A percentile compares a stretch with the other conserved stretches of the same genome.
Evolutionary conservation across 1,284 basidiomycete genomes (phyloP).

Genomic region (Ganoderma resinaceum): DNA sequence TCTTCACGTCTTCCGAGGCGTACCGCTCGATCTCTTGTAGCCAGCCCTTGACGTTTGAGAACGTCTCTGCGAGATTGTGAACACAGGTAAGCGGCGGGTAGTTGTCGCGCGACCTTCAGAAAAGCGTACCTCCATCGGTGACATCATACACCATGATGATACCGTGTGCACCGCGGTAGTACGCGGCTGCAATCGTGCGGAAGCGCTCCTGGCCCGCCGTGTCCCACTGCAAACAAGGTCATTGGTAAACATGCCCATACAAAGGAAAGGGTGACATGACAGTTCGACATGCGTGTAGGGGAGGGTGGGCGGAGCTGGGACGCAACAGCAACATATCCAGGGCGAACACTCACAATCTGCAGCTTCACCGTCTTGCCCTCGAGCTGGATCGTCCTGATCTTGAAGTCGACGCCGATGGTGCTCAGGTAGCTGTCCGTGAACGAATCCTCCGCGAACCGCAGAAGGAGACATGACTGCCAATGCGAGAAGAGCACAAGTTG

Average conservation of each 20-base stretch:
- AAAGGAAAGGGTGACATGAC: background rate
- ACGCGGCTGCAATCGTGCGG: slow-evolving; percentile 98
- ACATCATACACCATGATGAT: slow-evolving; percentile 99
- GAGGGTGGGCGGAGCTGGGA: too few species aligned
- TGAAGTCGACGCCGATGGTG: slow-evolving; percentile 99
- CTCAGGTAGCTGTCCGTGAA: slow-evolving; percentile 99
- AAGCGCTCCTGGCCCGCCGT: slow-evolving; percentile 98
- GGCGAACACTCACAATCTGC: slow-evolving; percentile 87
- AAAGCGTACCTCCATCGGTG: slow-evolving; percentile 87
- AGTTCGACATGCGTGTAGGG: background rate
- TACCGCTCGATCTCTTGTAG: slow-evolving; percentile 99
- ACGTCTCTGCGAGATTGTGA: slow-evolving; percentile 74
- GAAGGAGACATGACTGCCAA: slow-evolving; percentile 90
- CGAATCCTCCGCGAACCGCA: slow-evolving; percentile 99
- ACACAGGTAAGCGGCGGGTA: background rate
- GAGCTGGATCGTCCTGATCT: slow-evolving; percentile 99
- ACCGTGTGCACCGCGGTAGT: slow-evolving; percentile 96
- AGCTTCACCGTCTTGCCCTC: slow-evolving; percentile 99
- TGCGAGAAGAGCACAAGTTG: background rate
- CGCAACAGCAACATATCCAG: background rate
- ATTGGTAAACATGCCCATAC: background rate
- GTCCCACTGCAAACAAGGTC: slow-evolving; percentile 79
- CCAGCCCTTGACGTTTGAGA: slow-evolving; percentile 99
- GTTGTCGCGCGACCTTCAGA: slow-evolving; percentile 3
- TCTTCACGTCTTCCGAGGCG: slow-evolving; percentile 98